Percentiles rank a stretch among this genome's conserved stretches.
Evolutionary conservation across 768 basidiomycete genomes (phyloP).

Genomic region (Suillus cothurnatus): DNA sequence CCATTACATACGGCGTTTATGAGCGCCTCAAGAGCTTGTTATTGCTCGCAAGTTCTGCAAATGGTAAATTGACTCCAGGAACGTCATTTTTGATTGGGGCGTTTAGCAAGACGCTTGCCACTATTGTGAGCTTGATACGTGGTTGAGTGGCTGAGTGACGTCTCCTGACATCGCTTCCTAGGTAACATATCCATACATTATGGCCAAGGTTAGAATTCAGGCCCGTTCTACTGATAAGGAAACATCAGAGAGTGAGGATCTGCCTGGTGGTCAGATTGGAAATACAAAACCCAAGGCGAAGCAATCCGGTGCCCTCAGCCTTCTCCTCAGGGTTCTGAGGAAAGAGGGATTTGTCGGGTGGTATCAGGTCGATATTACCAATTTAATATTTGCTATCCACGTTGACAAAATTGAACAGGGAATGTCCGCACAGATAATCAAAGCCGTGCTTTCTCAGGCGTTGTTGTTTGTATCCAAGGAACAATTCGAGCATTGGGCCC

Average conservation of each 20-base stretch:
- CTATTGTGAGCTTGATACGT: constrained; percentile 63
- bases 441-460: constrained; percentile 95
- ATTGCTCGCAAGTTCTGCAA: constrained; percentile 53
- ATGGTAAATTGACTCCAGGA: constrained; percentile 73
- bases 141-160: neutral
- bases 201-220: constrained; percentile 96
- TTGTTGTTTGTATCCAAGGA: constrained; percentile 97
- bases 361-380: constrained; percentile 74
- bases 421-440: constrained; percentile 94
- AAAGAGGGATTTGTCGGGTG: constrained; percentile 87
- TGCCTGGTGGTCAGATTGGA: constrained; percentile 1
- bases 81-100: constrained; percentile 88
- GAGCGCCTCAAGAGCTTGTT: constrained; percentile 85
- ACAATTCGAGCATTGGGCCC: constrained; percentile 89
- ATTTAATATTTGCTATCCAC: neutral
- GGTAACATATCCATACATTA: constrained; percentile 96
- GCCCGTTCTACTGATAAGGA: constrained; percentile 67
- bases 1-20: constrained; percentile 95
- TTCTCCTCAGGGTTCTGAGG: constrained; percentile 70
- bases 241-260: constrained; percentile 42
- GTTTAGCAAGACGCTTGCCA: constrained; percentile 92
- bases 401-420: constrained; percentile 52
- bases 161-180: constrained; percentile 29
- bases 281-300: constrained; percentile 34
- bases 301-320: constrained; percentile 74